Conservation (phyloP, 106 monocot species). For the Cymbidium sinense region DNA sequence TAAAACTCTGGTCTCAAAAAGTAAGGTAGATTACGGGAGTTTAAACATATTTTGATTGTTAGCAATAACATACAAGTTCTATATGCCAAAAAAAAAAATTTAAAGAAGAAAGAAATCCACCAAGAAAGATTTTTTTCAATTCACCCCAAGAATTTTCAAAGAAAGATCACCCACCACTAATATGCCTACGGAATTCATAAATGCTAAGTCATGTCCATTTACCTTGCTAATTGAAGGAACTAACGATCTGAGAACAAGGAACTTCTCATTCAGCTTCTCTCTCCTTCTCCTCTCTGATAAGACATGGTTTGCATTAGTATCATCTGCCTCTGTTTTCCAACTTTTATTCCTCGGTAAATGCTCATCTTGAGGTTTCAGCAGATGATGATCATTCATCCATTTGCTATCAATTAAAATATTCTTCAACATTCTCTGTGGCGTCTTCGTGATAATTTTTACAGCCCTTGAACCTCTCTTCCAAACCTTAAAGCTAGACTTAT, state of each 20-base stretch:
- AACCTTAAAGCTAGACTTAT: constrained; percentile 41
- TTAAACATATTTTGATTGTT: too few species aligned
- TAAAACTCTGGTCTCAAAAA: too few species aligned
- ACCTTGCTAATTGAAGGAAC: constrained; percentile 82
- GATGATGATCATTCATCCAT: constrained; percentile 20
- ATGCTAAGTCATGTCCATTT: not conserved
- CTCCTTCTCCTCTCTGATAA: constrained; percentile 60
- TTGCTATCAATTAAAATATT: constrained; percentile 35
- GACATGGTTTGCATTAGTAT: constrained; percentile 30
- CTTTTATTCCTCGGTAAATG: constrained; percentile 11
- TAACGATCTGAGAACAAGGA: constrained; percentile 54
- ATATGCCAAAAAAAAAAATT: too few species aligned
- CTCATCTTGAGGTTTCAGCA: constrained; percentile 2
- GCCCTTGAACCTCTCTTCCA: constrained; percentile 29
- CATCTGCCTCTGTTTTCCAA: constrained; percentile 32
- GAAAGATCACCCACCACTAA: too few species aligned
- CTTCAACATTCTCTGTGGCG: constrained; percentile 58
- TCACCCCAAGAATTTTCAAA: too few species aligned
- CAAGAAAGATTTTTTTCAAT: too few species aligned
- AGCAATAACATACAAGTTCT: too few species aligned
- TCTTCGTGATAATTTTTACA: not conserved
- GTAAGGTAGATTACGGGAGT: too few species aligned
- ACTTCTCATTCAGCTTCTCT: constrained; percentile 86
- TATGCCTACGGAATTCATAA: not conserved
- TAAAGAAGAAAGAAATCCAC: too few species aligned